Base-by-base conservation (phyloP, 805 yeast genomes). In the Barnettozyma salicaria region DNA sequence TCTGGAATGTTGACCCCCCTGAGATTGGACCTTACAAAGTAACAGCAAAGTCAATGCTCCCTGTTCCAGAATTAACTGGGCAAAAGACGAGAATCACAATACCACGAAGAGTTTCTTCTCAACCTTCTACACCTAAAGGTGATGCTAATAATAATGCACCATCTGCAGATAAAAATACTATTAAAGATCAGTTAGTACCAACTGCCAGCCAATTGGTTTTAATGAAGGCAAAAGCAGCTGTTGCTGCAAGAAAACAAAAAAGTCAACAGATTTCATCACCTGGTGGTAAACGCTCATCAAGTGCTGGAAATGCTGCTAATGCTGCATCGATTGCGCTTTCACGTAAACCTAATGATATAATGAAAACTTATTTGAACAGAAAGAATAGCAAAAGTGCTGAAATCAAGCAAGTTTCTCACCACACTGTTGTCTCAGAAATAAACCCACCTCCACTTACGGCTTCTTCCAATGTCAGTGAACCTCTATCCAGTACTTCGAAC, bases 31-130 rank as follows among this genome's bases (percentile, higher is more conserved):
- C 90, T 0, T 84, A 80, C 52, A 81, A 80, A 43, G 68, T 84
- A 59, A 72, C 73, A 36, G 92, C 92, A 1, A 77, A 78, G 51
- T 74, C 90, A 2, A 83, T 84, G 92, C 73, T 78, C 61, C 80
- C 84, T 24, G 66, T 82, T 26, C 88, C 90, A 0, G 76, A 67
- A 40, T 50, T 72, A 20, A 54, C 57, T 29, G 56, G 49, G 14
- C 40, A 50, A 5, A 42, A 46, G 27, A 43, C 53, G 0, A 50
- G 46, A 36, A 49, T 51, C 26, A 48, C 55, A 3, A 27, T 47
- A 12, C 52, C 56, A 29, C 46, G 50, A 27, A 51, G 50, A 30
- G 42, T 43, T 11, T 40, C 43, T 1, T 47, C 59, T 1, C 32
- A 31, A 13, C 49, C 59, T 13, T 33, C 50, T 17, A 48, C 51